Evolutionary conservation across 345 rosid species (phyloP), one percentile per base, ranked within the genome.

Genomic region (Gossypium turneri): DNA sequence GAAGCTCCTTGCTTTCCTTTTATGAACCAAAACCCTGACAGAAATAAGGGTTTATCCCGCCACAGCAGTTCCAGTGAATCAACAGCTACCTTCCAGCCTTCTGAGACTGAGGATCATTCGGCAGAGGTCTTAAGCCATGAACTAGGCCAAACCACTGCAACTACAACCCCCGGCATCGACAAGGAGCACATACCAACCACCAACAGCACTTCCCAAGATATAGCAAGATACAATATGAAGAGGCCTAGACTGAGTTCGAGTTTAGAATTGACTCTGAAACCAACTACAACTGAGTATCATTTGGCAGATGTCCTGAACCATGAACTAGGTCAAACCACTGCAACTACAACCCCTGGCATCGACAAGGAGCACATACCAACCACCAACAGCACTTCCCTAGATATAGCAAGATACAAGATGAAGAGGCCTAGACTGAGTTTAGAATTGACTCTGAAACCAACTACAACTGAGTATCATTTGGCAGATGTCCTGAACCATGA

Each of bases 381-480:
- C 45, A 11, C 9, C 9, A 44, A 29, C 38, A 16, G 45, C 25
- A 51, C 24, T 27, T 69, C 22, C 38, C 59, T 29, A 27, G 45
- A 17, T 51, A 69, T 16, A 27, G 25, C 45, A 70, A 10, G 58
- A 43, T 6, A 29, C 25, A 29, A 2, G 27, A 52, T 1, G 7
- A 56, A 51, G 29, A 29, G 12, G 61, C 47, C 60, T 52, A 29
- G 60, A 52, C 60, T 9, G 60, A 70, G 60, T 52, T 51, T 69
- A 19, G 73, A 34, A 11, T 34, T 52, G 61, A 34, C 73, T 52
- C 60, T 29, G 27, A 38, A 52, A 70, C n/a, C 60, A 70, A 29
- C 61, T 34, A 34, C 41, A 34, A 1, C 41, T 34, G 25, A 2
- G 24, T 22, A 10, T 43, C 51, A 3, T 64, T 10, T 3, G 10